Percentiles rank a stretch among this genome's conserved stretches.
Conservation (phyloP, 73 alveolate genomes). For the Paramecium sonneborni region DNA sequence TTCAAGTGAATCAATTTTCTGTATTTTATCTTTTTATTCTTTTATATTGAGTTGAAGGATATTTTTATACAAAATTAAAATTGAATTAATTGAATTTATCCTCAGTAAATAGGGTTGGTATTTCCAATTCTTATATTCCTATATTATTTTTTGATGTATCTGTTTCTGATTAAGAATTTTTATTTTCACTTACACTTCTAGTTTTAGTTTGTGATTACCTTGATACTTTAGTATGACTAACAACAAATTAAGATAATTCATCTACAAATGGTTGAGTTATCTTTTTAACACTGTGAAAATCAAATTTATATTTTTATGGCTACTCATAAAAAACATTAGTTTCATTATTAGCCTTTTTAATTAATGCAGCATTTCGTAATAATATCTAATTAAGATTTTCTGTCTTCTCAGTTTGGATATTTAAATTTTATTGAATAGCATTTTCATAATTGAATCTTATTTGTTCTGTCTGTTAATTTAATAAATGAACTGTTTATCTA, state of each 20-base stretch:
- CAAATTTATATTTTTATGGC: constrained; percentile 17
- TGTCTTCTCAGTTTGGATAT: neutral
- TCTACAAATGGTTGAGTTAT: neutral
- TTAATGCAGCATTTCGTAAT: neutral
- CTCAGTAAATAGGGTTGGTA: neutral
- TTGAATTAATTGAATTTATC: neutral
- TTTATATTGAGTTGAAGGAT: neutral
- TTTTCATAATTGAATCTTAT: constrained; percentile 5
- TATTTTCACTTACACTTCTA: neutral
- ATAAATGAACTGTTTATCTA: neutral
- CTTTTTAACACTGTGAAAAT: neutral
- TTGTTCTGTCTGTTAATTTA: neutral
- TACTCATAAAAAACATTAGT: neutral
- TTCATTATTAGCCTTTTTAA: neutral
- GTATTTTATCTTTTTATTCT: neutral
- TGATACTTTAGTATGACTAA: neutral
- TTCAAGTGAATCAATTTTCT: neutral
- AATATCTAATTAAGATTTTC: neutral
- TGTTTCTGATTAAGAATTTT: neutral
- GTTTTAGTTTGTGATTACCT: neutral
- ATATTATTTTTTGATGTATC: neutral
- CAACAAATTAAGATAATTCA: neutral
- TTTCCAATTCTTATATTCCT: neutral
- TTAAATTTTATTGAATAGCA: neutral
- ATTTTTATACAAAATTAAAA: neutral